These are phyloP conservation scores for Decorospora gaudefroyi DNA, from an alignment of 2,329 filamentous ascomycete genomes.

Conservation along the genomic window DNA sequence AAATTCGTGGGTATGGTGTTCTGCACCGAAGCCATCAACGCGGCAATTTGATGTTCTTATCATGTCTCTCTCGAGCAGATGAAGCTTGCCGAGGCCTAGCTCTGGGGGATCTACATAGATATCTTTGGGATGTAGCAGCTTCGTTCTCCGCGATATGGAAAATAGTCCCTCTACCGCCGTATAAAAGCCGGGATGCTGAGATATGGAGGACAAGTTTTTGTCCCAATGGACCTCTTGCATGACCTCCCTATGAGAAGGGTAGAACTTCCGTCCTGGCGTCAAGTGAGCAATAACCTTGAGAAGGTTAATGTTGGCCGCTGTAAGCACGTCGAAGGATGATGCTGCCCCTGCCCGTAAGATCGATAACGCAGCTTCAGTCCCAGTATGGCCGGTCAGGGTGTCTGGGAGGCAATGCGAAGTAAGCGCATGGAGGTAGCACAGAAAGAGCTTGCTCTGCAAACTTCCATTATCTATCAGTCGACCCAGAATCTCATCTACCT, in stretches of 20 bases:
- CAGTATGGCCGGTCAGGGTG: conserved; percentile 55
- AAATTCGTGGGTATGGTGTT: conserved; percentile 20
- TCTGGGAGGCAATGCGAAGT: conserved; percentile 60
- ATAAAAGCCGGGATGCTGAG: conserved; percentile 38
- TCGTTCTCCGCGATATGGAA: too few relatives aligned
- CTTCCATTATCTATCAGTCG: conserved; percentile 57
- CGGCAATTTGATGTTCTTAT: conserved; percentile 40
- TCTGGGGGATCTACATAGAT: conserved; percentile 6
- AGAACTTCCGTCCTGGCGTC: conserved; percentile 49
- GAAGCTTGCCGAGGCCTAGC: too few relatives aligned
- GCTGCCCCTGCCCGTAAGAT: conserved; percentile 58
- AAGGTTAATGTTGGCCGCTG: conserved; percentile 12
- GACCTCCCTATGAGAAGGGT: conserved; percentile 48
- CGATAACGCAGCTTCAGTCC: conserved; percentile 59
- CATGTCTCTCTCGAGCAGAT: conserved; percentile 34
- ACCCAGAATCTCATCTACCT: conserved; percentile 57
- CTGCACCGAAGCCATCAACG: conserved; percentile 41
- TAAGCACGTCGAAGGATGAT: conserved; percentile 53
- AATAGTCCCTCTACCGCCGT: conserved; percentile 19
- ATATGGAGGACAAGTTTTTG: conserved; percentile 41
- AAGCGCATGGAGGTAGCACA: conserved; percentile 59
- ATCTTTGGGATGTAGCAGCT: conserved; percentile 34
- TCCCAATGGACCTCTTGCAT: conserved; percentile 56
- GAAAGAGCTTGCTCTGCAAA: conserved; percentile 57
- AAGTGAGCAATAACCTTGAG: conserved; percentile 37